Conservation (phyloP, 2,329 filamentous ascomycete genomes). For the Cercospora zeae-maydis region DNA sequence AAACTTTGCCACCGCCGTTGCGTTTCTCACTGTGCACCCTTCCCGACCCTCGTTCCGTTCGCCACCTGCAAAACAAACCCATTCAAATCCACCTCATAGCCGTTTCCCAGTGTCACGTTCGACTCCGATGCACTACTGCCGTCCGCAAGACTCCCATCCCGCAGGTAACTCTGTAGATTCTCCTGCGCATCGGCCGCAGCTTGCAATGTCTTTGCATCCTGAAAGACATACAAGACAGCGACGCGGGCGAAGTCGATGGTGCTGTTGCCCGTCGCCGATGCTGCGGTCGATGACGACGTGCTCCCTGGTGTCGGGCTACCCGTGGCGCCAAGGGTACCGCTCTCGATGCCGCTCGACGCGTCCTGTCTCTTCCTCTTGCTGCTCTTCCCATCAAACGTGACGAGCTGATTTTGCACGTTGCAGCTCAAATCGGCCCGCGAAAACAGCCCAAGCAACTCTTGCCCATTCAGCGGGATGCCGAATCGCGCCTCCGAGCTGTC, state of each 20-base stretch:
- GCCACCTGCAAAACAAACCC: slow-evolving; percentile 17
- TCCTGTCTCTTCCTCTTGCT: slow-evolving; percentile 23
- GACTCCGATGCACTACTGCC: slow-evolving; percentile 22
- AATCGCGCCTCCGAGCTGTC: slow-evolving; percentile 63
- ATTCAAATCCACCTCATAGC: slow-evolving; percentile 28
- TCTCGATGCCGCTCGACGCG: slow-evolving; percentile 25
- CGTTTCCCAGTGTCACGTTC: slow-evolving; percentile 32
- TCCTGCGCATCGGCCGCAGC: slow-evolving; percentile 44
- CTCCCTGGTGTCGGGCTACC: slow-evolving; percentile 14
- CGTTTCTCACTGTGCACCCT: neutral
- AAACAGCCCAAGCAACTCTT: slow-evolving; percentile 70
- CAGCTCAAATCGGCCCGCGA: slow-evolving; percentile 74
- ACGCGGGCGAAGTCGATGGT: slow-evolving; percentile 45
- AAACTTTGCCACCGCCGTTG: neutral
- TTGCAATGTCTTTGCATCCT: slow-evolving; percentile 40
- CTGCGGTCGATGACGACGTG: slow-evolving; percentile 16
- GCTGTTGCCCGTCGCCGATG: slow-evolving; percentile 25
- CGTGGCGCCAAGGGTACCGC: slow-evolving; percentile 34
- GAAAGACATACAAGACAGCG: slow-evolving; percentile 46
- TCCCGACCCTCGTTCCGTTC: slow-evolving; percentile 31
- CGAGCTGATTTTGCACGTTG: slow-evolving; percentile 77
- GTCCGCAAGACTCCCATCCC: slow-evolving; percentile 16
- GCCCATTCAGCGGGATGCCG: slow-evolving; percentile 68
- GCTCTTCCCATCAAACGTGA: slow-evolving; percentile 68
- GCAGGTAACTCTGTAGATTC: slow-evolving; percentile 39